Conservation (phyloP, 75 land plant genomes). For the Pinus albicaulis region DNA sequence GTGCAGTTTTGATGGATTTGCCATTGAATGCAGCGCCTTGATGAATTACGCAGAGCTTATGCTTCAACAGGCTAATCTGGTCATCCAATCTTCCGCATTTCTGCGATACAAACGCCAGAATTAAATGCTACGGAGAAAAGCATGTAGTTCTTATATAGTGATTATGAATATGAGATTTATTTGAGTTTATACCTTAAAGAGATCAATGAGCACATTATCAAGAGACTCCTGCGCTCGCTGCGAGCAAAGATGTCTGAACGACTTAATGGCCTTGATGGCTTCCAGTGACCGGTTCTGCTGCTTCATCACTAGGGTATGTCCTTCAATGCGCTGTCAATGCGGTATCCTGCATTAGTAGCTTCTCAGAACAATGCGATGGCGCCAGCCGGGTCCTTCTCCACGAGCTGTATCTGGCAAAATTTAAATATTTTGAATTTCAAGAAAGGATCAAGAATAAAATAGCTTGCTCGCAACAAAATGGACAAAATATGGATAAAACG, state of each 20-base stretch:
- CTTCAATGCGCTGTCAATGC: slow-evolving; percentile 74
- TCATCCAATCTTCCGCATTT: slow-evolving; percentile 47
- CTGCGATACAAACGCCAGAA: slow-evolving; percentile 15
- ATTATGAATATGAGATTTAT: too few relatives aligned
- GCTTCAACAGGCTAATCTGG: background rate
- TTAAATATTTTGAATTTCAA: too few relatives aligned
- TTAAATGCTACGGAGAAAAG: background rate
- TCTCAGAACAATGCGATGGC: slow-evolving; percentile 67
- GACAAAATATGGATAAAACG: background rate
- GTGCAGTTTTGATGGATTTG: slow-evolving; percentile 83
- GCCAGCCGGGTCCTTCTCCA: background rate
- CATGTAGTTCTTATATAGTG: too few relatives aligned
- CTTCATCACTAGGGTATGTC: slow-evolving; percentile 74
- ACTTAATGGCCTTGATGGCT: too few relatives aligned
- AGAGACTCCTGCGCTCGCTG: slow-evolving; percentile 65
- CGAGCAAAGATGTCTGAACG: too few relatives aligned
- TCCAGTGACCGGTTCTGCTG: too few relatives aligned
- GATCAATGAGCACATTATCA: slow-evolving; percentile 66
- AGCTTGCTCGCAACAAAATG: too few relatives aligned
- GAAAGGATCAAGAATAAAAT: too few relatives aligned
- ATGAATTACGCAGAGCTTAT: slow-evolving; percentile 74
- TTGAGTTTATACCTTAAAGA: slow-evolving; percentile 51
- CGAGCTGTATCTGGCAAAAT: slow-evolving; percentile 21
- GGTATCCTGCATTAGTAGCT: slow-evolving; percentile 58
- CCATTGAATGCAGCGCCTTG: slow-evolving; percentile 89